A percentile compares a stretch with the other conserved stretches of the same genome.
Conservation (phyloP, 2,329 filamentous ascomycete genomes). For the Nemania diffusa region DNA sequence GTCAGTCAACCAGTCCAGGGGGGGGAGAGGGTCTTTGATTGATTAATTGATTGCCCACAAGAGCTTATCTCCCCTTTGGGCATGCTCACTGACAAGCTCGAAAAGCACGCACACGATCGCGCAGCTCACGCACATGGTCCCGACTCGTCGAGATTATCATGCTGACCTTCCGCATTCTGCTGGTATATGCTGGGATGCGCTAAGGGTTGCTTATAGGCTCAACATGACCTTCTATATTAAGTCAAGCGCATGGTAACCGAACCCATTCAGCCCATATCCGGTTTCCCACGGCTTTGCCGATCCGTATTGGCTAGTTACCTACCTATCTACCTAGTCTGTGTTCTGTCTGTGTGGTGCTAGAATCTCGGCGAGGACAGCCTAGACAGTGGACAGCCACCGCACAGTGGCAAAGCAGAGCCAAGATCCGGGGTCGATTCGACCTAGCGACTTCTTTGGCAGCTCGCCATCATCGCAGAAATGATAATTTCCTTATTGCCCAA, state of each 20-base stretch:
- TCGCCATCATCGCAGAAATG: neutral
- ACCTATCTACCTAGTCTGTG: no score
- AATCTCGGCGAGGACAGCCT: conserved; percentile 5
- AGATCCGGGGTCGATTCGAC: conserved; percentile 29
- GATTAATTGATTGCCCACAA: conserved; percentile 14
- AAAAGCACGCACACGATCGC: conserved; percentile 25
- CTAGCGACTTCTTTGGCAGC: conserved; percentile 16
- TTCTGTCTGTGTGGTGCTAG: neutral
- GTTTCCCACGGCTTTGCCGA: conserved; percentile 4
- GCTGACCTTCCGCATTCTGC: conserved; percentile 34
- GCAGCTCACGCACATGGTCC: conserved; percentile 20
- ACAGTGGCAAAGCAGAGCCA: conserved; percentile 26
- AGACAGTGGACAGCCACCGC: conserved; percentile 3
- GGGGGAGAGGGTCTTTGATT: no score
- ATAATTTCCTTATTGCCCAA: conserved; percentile 10
- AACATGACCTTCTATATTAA: conserved; percentile 32
- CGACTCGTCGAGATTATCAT: conserved; percentile 22
- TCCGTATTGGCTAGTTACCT: conserved; percentile 23
- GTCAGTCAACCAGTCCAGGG: neutral
- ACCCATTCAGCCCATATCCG: conserved; percentile 18
- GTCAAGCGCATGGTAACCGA: conserved; percentile 20
- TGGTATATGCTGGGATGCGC: conserved; percentile 17
- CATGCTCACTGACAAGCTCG: neutral
- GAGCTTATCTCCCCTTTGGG: conserved; percentile 29
- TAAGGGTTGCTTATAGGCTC: conserved; percentile 20